These are phyloP conservation scores for Eimeria maxima DNA, from an alignment of 169 alveolate genomes.

Conservation along the genomic window DNA sequence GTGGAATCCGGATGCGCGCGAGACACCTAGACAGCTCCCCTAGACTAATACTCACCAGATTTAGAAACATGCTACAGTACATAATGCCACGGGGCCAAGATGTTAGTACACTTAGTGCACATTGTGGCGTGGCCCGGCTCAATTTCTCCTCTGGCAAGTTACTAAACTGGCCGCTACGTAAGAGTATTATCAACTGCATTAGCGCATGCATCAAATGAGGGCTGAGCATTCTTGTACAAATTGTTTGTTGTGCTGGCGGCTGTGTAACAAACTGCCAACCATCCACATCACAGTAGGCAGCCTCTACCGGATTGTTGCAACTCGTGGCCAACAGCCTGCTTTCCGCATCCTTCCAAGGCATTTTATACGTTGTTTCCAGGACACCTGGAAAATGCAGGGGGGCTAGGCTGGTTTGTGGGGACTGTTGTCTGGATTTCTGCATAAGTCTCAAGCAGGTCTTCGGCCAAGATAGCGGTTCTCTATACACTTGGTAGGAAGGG, in stretches of 20 bases:
- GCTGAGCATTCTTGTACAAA: neutral
- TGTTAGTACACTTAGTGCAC: neutral
- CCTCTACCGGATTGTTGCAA: neutral
- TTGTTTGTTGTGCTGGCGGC: neutral
- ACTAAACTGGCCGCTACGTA: neutral
- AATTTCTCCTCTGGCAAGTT: neutral
- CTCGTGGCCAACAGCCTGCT: neutral
- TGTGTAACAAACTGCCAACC: neutral
- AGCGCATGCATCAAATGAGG: neutral
- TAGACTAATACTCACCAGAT: no score
- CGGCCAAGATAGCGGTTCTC: neutral
- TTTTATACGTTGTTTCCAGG: neutral
- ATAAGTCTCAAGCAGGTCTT: neutral
- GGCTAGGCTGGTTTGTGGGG: neutral
- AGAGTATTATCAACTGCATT: neutral
- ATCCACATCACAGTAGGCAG: neutral
- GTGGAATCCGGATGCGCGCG: no score
- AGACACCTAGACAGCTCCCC: no score
- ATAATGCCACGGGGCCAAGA: neutral
- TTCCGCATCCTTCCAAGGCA: neutral
- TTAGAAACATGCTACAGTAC: no score
- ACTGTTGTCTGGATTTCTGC: neutral
- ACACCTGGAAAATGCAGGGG: neutral
- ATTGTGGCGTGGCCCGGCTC: neutral
- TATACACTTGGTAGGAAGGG: neutral